Base-by-base conservation (phyloP, 225 moss, liverwort and hornwort species). In the Thuidium tamariscinum region DNA sequence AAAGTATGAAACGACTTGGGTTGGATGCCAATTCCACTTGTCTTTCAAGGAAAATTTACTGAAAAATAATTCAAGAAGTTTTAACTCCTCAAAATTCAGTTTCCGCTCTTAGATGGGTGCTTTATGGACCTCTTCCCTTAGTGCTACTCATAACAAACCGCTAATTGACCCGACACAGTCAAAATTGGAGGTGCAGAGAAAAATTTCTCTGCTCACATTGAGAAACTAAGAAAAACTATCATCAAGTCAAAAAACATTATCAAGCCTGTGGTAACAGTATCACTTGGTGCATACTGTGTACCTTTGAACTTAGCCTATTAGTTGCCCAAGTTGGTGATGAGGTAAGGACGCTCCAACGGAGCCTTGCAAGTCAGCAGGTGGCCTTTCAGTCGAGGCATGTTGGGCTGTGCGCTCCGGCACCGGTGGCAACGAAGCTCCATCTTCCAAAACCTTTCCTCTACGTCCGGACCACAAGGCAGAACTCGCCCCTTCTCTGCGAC, bases 341-440 rank as follows among this genome's bases (percentile, higher is more conserved):
- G 87, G 82, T 87, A 88, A 78, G 87, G 90, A 26, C 85, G 87
- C 57, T 91, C 83, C 66, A 95, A 79, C 6, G 82, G 83, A 55
- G 77, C 68, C 74, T 74, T 93, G 89, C 98, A 98, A 84, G 86
- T 88, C 60, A 83, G 88, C 36, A 98, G 85, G 86, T 98, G 98
- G n/a, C 87, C 76, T 90, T 94, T 97, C 49, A 97, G 78, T 41
- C 93, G 90, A 75, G 96, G 95, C 54, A 95, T 83, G 62, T 95
- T 97, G 61, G 94, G 96, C 84, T 95, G 95, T 26, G 88, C 95
- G 89, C 92, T 93, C 77, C 91, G 79, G 83, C 96, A 97, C 49
- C 94, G 89, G 55, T 94, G 95, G 74, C 96, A 97, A 44, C 95
- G 95, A 68, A 97, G 94, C 90, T 95, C 96, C 91, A 91, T 72